phyloP scores from a whole-genome alignment of 331 rosid genomes.

The Erythrophleum ivorense region DNA sequence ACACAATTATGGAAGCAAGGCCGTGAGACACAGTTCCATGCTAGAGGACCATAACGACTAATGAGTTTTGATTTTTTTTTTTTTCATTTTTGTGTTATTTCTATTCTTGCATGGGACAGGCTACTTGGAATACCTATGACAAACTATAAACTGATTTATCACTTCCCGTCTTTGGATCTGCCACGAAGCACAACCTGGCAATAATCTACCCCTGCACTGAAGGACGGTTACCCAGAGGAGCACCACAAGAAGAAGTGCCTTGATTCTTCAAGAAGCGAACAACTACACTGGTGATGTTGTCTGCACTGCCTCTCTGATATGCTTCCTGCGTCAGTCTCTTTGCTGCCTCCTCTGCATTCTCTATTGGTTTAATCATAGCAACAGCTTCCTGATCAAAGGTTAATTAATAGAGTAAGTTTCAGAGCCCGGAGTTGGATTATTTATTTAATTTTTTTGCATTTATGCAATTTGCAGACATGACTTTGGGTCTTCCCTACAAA shows the following conservation, averaged over 20 bases:
- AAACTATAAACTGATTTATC: too few species aligned
- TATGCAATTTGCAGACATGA: background rate
- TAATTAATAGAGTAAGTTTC: background rate
- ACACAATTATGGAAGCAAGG: slow-evolving; percentile 36
- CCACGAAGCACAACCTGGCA: too few species aligned
- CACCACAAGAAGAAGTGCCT: slow-evolving; percentile 55
- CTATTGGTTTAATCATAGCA: slow-evolving; percentile 72
- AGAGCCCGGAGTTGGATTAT: background rate
- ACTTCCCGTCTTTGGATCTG: too few species aligned
- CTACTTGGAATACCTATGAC: too few species aligned
- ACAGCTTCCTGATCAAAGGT: slow-evolving; percentile 81
- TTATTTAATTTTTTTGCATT: background rate
- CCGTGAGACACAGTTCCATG: slow-evolving; percentile 24
- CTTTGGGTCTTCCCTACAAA: slow-evolving; percentile 32
- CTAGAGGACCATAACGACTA: slow-evolving; percentile 32
- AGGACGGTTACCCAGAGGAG: slow-evolving; percentile 44
- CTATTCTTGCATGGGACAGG: slow-evolving; percentile 47
- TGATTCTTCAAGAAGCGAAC: slow-evolving; percentile 84
- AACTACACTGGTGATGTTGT: slow-evolving; percentile 87
- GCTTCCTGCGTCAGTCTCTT: slow-evolving; percentile 89
- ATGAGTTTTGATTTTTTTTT: slow-evolving; percentile 31
- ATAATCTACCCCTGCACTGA: slow-evolving; percentile 14
- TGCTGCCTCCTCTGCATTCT: slow-evolving; percentile 82
- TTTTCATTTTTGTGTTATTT: background rate
- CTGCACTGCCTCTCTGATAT: slow-evolving; percentile 86